Conservation (phyloP, 306 rosid species). For the Dalbergia cochinchinensis region DNA sequence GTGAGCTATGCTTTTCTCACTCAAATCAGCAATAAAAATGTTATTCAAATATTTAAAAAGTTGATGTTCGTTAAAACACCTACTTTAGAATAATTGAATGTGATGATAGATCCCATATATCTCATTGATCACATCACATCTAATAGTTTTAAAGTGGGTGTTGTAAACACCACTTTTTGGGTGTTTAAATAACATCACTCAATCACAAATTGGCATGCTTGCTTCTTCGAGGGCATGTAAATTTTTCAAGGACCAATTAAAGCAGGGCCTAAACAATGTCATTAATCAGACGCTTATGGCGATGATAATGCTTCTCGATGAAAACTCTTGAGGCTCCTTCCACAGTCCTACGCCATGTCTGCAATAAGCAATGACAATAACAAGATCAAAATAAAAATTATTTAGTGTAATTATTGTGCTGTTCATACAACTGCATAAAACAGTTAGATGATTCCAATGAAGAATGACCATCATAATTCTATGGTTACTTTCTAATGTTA, state of each 20-base stretch:
- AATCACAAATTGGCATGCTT: not conserved
- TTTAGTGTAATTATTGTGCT: no score
- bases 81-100: no score
- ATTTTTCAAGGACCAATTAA: not conserved
- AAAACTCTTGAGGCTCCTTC: conserved; percentile 87
- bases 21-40: no score
- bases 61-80: no score
- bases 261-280: conserved; percentile 63
- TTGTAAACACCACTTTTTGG: no score
- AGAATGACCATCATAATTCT: not conserved
- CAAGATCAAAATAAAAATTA: no score
- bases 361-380: conserved; percentile 29
- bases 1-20: conserved; percentile 6
- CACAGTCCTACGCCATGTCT: conserved; percentile 88
- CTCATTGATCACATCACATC: no score
- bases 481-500: not conserved
- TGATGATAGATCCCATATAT: no score
- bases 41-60: no score
- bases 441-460: not conserved
- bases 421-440: no score
- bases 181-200: no score
- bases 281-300: conserved; percentile 81
- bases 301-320: conserved; percentile 83
- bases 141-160: no score
- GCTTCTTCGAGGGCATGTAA: not conserved